Base-by-base conservation (phyloP, 2,329 filamentous ascomycete genomes). In the Sporothrix inflata region DNA sequence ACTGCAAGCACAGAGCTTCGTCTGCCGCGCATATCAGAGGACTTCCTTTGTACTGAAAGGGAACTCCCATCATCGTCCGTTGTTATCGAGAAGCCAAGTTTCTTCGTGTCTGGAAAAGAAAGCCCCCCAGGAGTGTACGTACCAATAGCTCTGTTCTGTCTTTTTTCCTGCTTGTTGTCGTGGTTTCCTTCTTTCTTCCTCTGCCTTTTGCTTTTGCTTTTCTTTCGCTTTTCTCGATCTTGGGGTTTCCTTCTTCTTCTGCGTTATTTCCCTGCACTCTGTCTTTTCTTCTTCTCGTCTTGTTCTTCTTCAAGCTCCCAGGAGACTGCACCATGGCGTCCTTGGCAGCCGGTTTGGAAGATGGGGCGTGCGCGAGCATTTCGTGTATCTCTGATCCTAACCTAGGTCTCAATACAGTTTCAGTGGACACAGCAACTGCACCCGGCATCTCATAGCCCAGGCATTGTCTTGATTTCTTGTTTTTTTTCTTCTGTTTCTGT, bases 1-100 rank as follows among this genome's bases (percentile, higher is more conserved):
- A 84, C 81, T 40, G 83, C 81, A 86, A 88, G 88, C 86, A 89
- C 82, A 89, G 87, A 90, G 88, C 88, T 89, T 88, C 87, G 82
- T 89, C 87, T 88, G 85, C 81, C 63, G 70, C 68, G 51, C 71
- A 53, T 63, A 34, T 42, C 27, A 40, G 42, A 47, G 49, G 19
- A 57, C 14, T 42, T 66, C 51, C 69, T 65, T 82, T 82, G 83
- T 77, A 75, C 75, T 70, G 74, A 73, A 69, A 68, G 42, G 49
- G 49, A 38, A 42, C 53, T 49, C 45, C 30, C 30, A 63, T 63
- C 40, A 47, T 75, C 69, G 49, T 69, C 57, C 69, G 68, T 67
- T 75, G 75, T 76, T 67, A 69, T 72, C 69, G 57, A 73, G 53
- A 73, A 71, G 69, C 69, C 70, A 38, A 34, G 70, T 78, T 78